These are phyloP conservation scores for Capsella rubella DNA, from an alignment of 441 rosid genomes.

Conservation along the genomic window DNA sequence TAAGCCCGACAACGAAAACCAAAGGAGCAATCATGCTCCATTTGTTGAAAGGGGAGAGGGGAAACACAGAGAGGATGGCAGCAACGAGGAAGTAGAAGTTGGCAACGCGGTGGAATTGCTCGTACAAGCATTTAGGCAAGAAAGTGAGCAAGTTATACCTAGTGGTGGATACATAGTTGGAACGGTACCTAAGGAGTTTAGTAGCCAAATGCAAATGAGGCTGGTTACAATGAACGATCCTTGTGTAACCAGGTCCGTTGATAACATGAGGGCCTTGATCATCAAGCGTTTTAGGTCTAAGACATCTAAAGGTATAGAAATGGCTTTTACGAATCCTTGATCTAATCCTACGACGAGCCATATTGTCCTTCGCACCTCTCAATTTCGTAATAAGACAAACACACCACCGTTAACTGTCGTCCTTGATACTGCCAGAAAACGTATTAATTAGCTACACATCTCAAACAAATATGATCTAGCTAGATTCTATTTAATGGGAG, in stretches of 20 bases:
- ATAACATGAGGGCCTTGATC: slow-evolving; percentile 45
- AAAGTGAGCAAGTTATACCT: slow-evolving; percentile 64
- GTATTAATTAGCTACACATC: background rate
- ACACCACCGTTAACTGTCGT: background rate
- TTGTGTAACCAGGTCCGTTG: slow-evolving; percentile 42
- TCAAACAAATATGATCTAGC: background rate
- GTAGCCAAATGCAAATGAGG: slow-evolving; percentile 48
- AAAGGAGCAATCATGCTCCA: slow-evolving; percentile 66
- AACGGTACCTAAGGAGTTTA: slow-evolving; percentile 54
- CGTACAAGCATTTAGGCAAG: slow-evolving; percentile 70
- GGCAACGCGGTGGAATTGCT: slow-evolving; percentile 81
- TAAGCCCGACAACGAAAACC: slow-evolving; percentile 68
- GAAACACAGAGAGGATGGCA: slow-evolving; percentile 57
- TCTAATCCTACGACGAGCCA: slow-evolving; percentile 75
- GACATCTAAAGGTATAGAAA: slow-evolving; percentile 71
- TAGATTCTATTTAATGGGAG: background rate
- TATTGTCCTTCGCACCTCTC: slow-evolving; percentile 35
- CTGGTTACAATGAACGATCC: slow-evolving; percentile 69
- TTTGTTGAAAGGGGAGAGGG: slow-evolving; percentile 55
- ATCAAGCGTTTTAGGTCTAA: slow-evolving; percentile 38
- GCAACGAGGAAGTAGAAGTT: slow-evolving; percentile 70
- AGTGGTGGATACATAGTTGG: slow-evolving; percentile 66
- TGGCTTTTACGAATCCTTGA: slow-evolving; percentile 74
- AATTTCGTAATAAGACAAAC: slow-evolving; percentile 15
- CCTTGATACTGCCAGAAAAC: background rate